Base-by-base conservation (phyloP, 331 rosid genomes). In the Prunus yedoensis region DNA sequence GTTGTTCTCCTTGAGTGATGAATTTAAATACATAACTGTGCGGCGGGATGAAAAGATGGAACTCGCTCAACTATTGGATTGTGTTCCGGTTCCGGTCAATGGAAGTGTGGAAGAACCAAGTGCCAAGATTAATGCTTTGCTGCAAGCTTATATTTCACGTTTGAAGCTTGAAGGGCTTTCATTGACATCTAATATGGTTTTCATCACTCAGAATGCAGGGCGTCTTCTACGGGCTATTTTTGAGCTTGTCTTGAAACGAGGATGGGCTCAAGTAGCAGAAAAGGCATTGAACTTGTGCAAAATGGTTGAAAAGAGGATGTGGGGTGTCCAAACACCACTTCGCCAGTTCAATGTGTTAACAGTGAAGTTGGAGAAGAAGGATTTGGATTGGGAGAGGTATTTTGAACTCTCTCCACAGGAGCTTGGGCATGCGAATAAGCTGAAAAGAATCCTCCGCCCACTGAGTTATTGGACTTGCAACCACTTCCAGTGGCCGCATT, bases 281-380 rank as follows among this genome's bases (percentile, higher is more conserved):
- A 89, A 90, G 87, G 95, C 97, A 76, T 83, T 93, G 88, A 90
- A 87, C 89, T 83, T 93, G 58, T 89, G 96, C 87, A 93, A 90
- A 87, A 93, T 93, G 96, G 94, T 90, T 74, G 85, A 79, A 80
- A 86, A 74, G 89, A 87, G 94, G 77, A 90, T 93, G 94, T 93
- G 97, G 97, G 85, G 88, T 79, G 96, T 93, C 66, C 97, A 93
- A 75, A 93, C 94, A n/a, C 93, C 97, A 28, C 91, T 93, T 66
- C 93, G 94, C 54, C 97, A 90, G 77, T 93, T 93, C 81, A 83
- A 82, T 73, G 98, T 89, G 60, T 83, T 93, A 77, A 86, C 32
- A 28, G 32, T 75, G 51, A 93, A 89, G 78, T 82, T 93, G 82
- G 98, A 93, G n/a, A n/a, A n/a, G n/a, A 93, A 93, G 84, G 96